Conservation (phyloP, 2,329 filamentous ascomycete species). For the Colletotrichum spinosum region DNA sequence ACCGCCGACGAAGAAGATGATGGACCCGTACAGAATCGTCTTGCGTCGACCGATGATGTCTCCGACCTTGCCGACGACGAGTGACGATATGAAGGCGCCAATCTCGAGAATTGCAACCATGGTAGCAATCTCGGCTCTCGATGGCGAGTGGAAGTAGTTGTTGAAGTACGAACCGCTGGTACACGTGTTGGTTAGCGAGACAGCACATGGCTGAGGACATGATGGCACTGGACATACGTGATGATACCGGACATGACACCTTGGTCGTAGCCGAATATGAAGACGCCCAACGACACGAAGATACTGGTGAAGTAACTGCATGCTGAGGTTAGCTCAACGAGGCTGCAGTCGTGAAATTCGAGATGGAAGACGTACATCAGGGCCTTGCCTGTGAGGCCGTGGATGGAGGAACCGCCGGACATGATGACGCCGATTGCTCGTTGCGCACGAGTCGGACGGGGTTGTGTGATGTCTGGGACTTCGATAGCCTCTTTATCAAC, state of each 20-base stretch:
- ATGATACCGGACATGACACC: constrained; percentile 86
- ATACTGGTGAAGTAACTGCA: constrained; percentile 93
- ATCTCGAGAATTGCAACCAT: constrained; percentile 98
- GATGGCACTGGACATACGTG: constrained; percentile 60
- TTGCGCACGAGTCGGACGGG: constrained; percentile 73
- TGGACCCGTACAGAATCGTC: constrained; percentile 93
- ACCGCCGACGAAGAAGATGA: constrained; percentile 87
- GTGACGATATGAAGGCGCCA: constrained; percentile 89
- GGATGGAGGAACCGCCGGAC: constrained; percentile 82
- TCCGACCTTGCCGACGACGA: constrained; percentile 87
- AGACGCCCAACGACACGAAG: constrained; percentile 87
- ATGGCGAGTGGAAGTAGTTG: constrained; percentile 92
- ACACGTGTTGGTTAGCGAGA: constrained; percentile 9
- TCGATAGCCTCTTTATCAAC: constrained; percentile 82
- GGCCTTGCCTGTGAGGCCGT: constrained; percentile 95
- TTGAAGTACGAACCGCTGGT: constrained; percentile 85
- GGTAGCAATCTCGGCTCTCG: constrained; percentile 88
- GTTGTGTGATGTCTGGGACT: constrained; percentile 76
- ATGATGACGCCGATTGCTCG: constrained; percentile 85
- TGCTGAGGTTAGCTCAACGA: constrained; percentile 37
- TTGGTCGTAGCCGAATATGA: constrained; percentile 91
- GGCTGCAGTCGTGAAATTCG: background rate
- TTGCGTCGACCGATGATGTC: constrained; percentile 90
- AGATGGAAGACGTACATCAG: constrained; percentile 74
- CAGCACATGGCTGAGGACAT: background rate